Evolutionary conservation across 2,329 filamentous ascomycete species (phyloP).

Genomic region (Myriangium duriaei): DNA sequence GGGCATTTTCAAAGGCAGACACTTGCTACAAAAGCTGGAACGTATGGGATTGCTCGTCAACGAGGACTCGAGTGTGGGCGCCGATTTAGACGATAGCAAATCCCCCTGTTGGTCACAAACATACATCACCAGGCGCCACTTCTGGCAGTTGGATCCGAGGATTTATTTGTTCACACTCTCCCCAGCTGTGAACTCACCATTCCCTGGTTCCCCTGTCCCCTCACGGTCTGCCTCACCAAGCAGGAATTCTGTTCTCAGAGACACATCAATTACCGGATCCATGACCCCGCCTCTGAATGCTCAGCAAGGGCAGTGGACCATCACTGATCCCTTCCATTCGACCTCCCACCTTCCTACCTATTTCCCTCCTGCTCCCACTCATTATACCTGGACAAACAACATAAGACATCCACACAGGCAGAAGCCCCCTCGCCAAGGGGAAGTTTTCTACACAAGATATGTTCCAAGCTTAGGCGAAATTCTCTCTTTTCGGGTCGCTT

Average conservation of each 20-base stretch:
- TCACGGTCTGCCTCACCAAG: slow-evolving; percentile 11
- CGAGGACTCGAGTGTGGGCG: slow-evolving; percentile 57
- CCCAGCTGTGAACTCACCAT: slow-evolving; percentile 39
- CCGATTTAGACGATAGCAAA: slow-evolving; percentile 40
- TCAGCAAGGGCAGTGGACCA: slow-evolving; percentile 4
- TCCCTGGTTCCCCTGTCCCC: slow-evolving; percentile 32
- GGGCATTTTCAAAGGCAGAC: slow-evolving; percentile 73
- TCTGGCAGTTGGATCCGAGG: slow-evolving; percentile 84
- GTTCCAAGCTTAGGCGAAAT: slow-evolving; percentile 73
- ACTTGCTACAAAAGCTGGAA: slow-evolving; percentile 80
- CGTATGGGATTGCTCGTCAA: slow-evolving; percentile 77
- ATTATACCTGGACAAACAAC: slow-evolving; percentile 67
- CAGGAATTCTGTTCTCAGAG: slow-evolving; percentile 16
- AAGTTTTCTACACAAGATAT: slow-evolving; percentile 82
- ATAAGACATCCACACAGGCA: slow-evolving; percentile 76
- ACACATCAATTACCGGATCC: background rate
- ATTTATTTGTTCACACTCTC: slow-evolving; percentile 79
- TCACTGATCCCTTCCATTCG: slow-evolving; percentile 62
- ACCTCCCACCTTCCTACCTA: slow-evolving; percentile 80
- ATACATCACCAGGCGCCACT: slow-evolving; percentile 69
- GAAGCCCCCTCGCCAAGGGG: slow-evolving; percentile 80
- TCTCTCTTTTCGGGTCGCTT: slow-evolving; percentile 77
- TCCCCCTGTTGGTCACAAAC: slow-evolving; percentile 59
- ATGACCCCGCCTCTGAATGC: slow-evolving; percentile 3
- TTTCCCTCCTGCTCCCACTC: slow-evolving; percentile 70